phyloP scores from a whole-genome alignment of 192 early-diverging fungal species.

The Hyaloraphidium curvatum region DNA sequence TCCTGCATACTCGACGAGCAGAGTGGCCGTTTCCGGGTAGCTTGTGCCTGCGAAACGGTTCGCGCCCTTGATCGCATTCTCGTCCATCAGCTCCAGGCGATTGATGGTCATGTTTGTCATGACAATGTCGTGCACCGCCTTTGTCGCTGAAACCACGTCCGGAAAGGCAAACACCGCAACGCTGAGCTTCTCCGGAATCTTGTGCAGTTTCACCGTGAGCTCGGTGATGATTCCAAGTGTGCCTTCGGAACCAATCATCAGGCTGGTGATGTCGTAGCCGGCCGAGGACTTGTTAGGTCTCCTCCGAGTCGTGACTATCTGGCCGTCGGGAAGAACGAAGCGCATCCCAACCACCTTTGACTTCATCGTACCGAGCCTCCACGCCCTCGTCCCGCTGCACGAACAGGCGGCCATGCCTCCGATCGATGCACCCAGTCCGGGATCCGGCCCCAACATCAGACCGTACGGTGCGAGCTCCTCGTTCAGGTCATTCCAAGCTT shows the following conservation, averaged over 20 bases:
- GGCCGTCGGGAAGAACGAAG: constrained; percentile 21
- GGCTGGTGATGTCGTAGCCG: not conserved
- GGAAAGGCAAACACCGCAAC: constrained; percentile 35
- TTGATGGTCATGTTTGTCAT: constrained; percentile 22
- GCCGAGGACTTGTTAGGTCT: constrained; percentile 10
- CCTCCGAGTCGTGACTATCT: constrained; percentile 23
- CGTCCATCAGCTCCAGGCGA: constrained; percentile 39
- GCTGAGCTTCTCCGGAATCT: constrained; percentile 9
- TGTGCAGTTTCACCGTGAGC: constrained; percentile 16
- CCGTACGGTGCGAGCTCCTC: constrained; percentile 20
- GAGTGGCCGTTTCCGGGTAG: constrained; percentile 21
- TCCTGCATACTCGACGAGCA: constrained; percentile 38
- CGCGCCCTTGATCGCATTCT: constrained; percentile 24
- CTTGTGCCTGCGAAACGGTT: too few relatives aligned
- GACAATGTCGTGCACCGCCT: constrained; percentile 25
- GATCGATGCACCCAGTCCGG: constrained; percentile 30
- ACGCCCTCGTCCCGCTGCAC: constrained; percentile 26
- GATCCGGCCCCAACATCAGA: constrained; percentile 40
- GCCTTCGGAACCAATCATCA: not conserved
- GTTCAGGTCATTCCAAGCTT: constrained; percentile 32
- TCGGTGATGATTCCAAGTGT: constrained; percentile 5
- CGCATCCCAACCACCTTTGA: constrained; percentile 18
- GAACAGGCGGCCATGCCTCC: constrained; percentile 36
- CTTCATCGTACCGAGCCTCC: constrained; percentile 19
- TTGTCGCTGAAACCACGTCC: constrained; percentile 22